Conservation (phyloP, 805 yeast genomes). For the Candida bentonensis region DNA sequence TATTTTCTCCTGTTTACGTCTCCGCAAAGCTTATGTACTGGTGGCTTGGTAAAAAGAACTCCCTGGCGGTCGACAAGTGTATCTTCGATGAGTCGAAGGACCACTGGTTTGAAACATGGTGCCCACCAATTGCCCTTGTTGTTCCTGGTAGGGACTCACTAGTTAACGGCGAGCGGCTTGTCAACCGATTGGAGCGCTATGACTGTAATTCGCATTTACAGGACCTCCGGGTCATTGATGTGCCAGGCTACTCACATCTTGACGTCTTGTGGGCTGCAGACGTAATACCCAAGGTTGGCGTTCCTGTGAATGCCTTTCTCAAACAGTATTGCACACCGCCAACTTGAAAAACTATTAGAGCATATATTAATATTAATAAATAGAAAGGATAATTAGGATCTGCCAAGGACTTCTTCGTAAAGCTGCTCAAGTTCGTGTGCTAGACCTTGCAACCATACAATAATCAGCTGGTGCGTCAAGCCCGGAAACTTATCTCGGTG, state of each 20-base stretch:
- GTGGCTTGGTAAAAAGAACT: conserved; percentile 58
- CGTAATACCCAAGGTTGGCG: conserved; percentile 51
- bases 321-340: not conserved
- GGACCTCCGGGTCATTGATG: conserved; percentile 22
- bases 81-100: conserved; percentile 37
- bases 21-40: conserved; percentile 75
- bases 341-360: not conserved
- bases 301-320: conserved; percentile 20
- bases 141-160: conserved; percentile 62
- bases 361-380: not conserved
- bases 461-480: conserved; percentile 67
- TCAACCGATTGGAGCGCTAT: conserved; percentile 44
- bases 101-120: conserved; percentile 25
- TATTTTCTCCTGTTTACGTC: conserved; percentile 76
- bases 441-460: conserved; percentile 35
- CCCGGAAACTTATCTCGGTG: conserved; percentile 79
- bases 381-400: not conserved
- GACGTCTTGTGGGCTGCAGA: conserved; percentile 92
- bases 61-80: conserved; percentile 37
- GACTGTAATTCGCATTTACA: conserved; percentile 27
- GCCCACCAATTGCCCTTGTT: conserved; percentile 52
- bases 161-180: conserved; percentile 60
- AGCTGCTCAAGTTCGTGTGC: not conserved
- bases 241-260: conserved; percentile 65
- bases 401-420: not conserved